These are phyloP conservation scores for Mycena floridula DNA, from an alignment of 768 basidiomycete species.

Conservation along the genomic window DNA sequence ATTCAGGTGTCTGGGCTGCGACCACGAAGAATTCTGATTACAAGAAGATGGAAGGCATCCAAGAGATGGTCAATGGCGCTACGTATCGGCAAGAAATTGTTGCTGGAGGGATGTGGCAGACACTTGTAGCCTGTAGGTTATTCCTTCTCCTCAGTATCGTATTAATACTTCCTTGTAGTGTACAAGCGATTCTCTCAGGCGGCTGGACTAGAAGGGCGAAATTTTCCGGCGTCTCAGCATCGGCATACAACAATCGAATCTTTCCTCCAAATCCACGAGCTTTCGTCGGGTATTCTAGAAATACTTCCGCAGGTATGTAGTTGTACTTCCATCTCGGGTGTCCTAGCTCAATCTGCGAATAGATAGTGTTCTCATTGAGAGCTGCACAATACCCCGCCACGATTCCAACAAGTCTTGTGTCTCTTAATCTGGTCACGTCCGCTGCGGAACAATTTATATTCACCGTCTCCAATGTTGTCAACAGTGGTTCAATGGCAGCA, in stretches of 20 bases:
- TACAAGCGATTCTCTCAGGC: slow-evolving; percentile 11
- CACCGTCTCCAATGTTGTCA: slow-evolving; percentile 43
- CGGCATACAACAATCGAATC: background rate
- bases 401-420: slow-evolving; percentile 60
- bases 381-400: slow-evolving; percentile 56
- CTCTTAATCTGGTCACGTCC: slow-evolving; percentile 51
- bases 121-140: slow-evolving; percentile 40
- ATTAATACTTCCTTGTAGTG: background rate
- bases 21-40: slow-evolving; percentile 60
- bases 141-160: too few relatives aligned
- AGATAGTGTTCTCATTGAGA: slow-evolving; percentile 61
- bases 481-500: slow-evolving; percentile 49
- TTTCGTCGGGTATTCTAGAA: slow-evolving; percentile 49
- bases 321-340: slow-evolving; percentile 2
- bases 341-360: slow-evolving; percentile 50
- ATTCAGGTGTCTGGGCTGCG: slow-evolving; percentile 54
- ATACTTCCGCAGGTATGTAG: slow-evolving; percentile 51
- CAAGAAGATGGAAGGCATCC: slow-evolving; percentile 58
- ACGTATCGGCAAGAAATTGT: slow-evolving; percentile 69
- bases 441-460: slow-evolving; percentile 46
- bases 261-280: slow-evolving; percentile 36
- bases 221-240: slow-evolving; percentile 6
- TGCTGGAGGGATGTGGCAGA: slow-evolving; percentile 53
- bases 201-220: slow-evolving; percentile 33
- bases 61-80: slow-evolving; percentile 45